Conservation (phyloP, 345 rosid genomes). For the Streptanthus diversifolius region DNA sequence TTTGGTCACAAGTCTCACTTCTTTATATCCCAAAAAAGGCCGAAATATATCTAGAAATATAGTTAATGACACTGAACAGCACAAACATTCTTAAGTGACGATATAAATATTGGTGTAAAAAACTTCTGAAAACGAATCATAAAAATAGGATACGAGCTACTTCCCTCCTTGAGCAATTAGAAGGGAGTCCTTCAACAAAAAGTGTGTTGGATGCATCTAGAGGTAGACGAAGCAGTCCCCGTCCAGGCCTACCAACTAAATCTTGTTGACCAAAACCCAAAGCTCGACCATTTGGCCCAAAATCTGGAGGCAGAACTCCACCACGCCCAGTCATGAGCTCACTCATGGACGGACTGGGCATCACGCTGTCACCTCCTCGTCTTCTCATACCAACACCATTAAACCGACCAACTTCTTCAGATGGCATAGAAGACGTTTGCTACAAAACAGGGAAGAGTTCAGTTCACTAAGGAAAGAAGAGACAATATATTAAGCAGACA, state of each 20-base stretch:
- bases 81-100: background rate
- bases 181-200: constrained; percentile 81
- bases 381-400: constrained; percentile 46
- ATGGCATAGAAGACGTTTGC: constrained; percentile 56
- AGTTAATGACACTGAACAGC: constrained; percentile 37
- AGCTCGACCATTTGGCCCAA: constrained; percentile 49
- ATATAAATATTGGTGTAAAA: background rate
- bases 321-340: constrained; percentile 47
- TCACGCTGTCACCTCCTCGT: constrained; percentile 31
- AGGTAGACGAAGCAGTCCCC: constrained; percentile 52
- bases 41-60: constrained; percentile 68
- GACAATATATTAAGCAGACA: background rate
- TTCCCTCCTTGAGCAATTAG: constrained; percentile 69
- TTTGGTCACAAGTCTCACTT: constrained; percentile 75
- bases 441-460: constrained; percentile 39
- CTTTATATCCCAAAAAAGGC: constrained; percentile 79
- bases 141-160: constrained; percentile 78
- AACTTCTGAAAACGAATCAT: background rate
- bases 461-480: constrained; percentile 13
- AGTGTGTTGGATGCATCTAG: constrained; percentile 76
- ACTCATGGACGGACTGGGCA: constrained; percentile 38
- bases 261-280: constrained; percentile 42
- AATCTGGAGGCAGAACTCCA: constrained; percentile 42
- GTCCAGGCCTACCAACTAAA: constrained; percentile 39
- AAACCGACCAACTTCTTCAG: constrained; percentile 54